phyloP scores from a whole-genome alignment of 257 asterid genomes.

The Primulina huaijiensis region DNA sequence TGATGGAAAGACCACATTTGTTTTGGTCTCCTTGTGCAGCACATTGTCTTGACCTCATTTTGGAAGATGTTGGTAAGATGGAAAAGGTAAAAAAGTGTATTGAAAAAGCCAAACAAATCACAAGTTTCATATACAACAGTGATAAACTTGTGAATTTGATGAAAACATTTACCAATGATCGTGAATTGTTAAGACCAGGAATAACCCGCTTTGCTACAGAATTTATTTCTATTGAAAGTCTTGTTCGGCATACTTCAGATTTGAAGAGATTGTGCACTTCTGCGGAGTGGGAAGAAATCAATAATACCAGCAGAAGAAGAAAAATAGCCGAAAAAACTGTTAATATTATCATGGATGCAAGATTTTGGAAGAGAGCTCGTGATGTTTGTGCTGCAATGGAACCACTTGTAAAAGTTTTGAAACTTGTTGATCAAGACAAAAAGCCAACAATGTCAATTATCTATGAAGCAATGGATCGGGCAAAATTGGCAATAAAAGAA shows the following conservation, averaged over 20 bases:
- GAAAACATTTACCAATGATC: background rate
- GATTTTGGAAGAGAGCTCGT: too few relatives aligned
- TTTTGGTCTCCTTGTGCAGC: background rate
- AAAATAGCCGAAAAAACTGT: background rate
- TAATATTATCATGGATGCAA: background rate
- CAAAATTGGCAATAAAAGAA: background rate
- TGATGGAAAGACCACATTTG: background rate
- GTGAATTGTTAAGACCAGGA: background rate
- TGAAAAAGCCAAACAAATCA: background rate
- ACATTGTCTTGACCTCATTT: background rate
- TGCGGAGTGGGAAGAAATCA: background rate
- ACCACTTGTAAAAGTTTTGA: background rate
- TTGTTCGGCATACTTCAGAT: background rate
- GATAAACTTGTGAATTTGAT: slow-evolving; percentile 1
- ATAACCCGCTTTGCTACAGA: background rate
- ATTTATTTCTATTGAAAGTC: background rate
- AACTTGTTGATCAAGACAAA: background rate
- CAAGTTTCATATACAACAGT: background rate
- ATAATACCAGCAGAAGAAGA: background rate
- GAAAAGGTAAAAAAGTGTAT: background rate
- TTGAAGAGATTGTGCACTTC: background rate
- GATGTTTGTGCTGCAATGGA: background rate
- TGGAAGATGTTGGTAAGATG: background rate
- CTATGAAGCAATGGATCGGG: background rate
- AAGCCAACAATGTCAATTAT: background rate